Evolutionary conservation across 2,329 filamentous ascomycete genomes (phyloP).

Genomic region (Talaromyces sp.): DNA sequence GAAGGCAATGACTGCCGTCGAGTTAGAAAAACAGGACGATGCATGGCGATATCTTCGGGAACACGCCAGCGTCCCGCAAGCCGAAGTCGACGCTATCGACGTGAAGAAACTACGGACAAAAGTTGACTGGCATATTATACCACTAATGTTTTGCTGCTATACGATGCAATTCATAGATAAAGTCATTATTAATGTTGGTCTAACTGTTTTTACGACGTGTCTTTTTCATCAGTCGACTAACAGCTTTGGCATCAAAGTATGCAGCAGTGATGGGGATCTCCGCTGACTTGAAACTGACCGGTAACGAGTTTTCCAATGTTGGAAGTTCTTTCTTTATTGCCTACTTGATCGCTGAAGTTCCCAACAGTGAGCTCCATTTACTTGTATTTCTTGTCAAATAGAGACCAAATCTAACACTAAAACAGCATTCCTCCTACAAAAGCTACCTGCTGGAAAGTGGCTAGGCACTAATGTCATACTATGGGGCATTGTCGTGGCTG

Average conservation of each 20-base stretch:
- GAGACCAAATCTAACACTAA: background rate
- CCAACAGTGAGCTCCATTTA: slow-evolving; percentile 44
- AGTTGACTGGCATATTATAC: slow-evolving; percentile 56
- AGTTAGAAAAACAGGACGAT: slow-evolving; percentile 16
- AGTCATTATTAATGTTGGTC: slow-evolving; percentile 53
- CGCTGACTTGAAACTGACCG: slow-evolving; percentile 49
- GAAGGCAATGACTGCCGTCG: background rate
- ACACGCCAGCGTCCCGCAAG: slow-evolving; percentile 22
- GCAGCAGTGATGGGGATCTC: slow-evolving; percentile 61
- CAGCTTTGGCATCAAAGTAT: slow-evolving; percentile 45
- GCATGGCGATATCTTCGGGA: slow-evolving; percentile 34
- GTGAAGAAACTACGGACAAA: slow-evolving; percentile 47
- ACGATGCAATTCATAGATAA: slow-evolving; percentile 62
- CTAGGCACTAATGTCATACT: slow-evolving; percentile 53
- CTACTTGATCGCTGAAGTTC: slow-evolving; percentile 54
- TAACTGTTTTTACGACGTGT: background rate
- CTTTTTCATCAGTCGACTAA: background rate
- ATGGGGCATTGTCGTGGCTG: slow-evolving; percentile 39
- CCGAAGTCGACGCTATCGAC: slow-evolving; percentile 26
- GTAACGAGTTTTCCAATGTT: slow-evolving; percentile 59
- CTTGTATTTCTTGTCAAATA: background rate
- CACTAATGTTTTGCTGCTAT: slow-evolving; percentile 58
- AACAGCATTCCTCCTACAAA: slow-evolving; percentile 55
- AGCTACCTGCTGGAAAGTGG: slow-evolving; percentile 56
- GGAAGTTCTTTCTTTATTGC: slow-evolving; percentile 61